phyloP scores from a whole-genome alignment of 2,329 filamentous ascomycete species.

The Cephalotrichum gorgonifer region DNA sequence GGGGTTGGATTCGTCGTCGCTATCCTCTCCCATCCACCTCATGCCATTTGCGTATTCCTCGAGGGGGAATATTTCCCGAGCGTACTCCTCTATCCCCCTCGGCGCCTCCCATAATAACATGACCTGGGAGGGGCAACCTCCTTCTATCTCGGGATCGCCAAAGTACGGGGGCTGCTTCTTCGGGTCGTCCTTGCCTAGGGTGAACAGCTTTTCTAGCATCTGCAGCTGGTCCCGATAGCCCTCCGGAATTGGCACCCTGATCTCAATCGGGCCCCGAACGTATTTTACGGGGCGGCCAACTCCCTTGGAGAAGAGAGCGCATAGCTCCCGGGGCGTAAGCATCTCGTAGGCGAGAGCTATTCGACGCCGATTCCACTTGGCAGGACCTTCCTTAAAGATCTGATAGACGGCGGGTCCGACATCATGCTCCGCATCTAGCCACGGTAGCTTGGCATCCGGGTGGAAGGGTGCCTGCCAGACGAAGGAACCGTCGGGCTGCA shows the following conservation, averaged over 20 bases:
- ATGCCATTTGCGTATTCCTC: constrained; percentile 92
- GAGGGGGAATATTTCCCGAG: constrained; percentile 82
- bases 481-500: constrained; percentile 76
- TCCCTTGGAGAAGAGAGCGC: constrained; percentile 67
- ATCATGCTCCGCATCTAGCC: constrained; percentile 94
- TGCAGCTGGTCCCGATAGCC: constrained; percentile 86
- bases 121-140: constrained; percentile 62
- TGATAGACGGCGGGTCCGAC: constrained; percentile 86
- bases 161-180: constrained; percentile 52
- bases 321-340: constrained; percentile 74
- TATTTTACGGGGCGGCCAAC: constrained; percentile 72
- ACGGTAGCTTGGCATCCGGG: constrained; percentile 78
- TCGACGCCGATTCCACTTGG: constrained; percentile 68
- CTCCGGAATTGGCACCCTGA: constrained; percentile 74
- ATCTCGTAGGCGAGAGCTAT: constrained; percentile 88
- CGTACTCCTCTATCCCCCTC: constrained; percentile 86
- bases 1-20: constrained; percentile 21
- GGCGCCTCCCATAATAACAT: constrained; percentile 85
- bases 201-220: constrained; percentile 51
- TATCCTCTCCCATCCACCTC: constrained; percentile 73
- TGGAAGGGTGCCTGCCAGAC: constrained; percentile 92
- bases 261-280: constrained; percentile 65
- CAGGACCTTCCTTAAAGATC: constrained; percentile 85
- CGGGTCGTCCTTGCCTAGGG: constrained; percentile 36
- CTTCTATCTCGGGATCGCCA: constrained; percentile 44